Evolutionary conservation across 108 stramenopile species (phyloP).

Genomic region (Cyclotella atomus): DNA sequence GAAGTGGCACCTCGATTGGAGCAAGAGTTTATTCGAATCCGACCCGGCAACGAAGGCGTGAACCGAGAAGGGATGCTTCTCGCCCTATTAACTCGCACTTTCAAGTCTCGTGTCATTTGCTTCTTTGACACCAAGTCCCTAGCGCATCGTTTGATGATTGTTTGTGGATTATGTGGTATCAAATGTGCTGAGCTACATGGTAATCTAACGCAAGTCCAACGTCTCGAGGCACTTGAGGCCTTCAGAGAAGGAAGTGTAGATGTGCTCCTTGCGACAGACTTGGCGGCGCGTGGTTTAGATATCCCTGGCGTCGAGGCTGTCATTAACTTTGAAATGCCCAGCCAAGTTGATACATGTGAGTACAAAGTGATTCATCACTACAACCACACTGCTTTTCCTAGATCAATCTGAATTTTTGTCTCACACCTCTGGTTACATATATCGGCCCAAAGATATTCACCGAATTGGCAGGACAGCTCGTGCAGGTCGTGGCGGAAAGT

Average conservation of each 20-base stretch:
- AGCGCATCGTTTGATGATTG: slow-evolving; percentile 91
- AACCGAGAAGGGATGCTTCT: slow-evolving; percentile 93
- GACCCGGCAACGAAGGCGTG: slow-evolving; percentile 82
- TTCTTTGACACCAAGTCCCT: slow-evolving; percentile 95
- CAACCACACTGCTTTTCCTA: too few species aligned
- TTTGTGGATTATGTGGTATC: slow-evolving; percentile 85
- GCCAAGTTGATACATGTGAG: slow-evolving; percentile 92
- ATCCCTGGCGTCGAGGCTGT: slow-evolving; percentile 92
- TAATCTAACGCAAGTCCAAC: slow-evolving; percentile 89
- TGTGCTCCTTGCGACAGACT: slow-evolving; percentile 95
- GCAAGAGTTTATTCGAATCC: slow-evolving; percentile 96
- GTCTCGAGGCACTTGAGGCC: slow-evolving; percentile 87
- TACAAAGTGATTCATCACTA: slow-evolving; percentile 51
- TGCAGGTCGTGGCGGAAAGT: slow-evolving; percentile 91
- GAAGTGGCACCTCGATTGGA: slow-evolving; percentile 92
- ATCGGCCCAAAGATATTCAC: too few species aligned
- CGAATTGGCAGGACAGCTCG: slow-evolving; percentile 97
- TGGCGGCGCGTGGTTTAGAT: slow-evolving; percentile 96
- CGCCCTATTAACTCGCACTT: slow-evolving; percentile 86
- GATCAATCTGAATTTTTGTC: too few species aligned
- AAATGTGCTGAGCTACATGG: slow-evolving; percentile 95
- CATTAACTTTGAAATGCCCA: slow-evolving; percentile 98
- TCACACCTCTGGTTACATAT: too few species aligned
- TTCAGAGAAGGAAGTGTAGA: slow-evolving; percentile 92
- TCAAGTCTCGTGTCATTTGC: slow-evolving; percentile 82